These are phyloP conservation scores for Metschnikowia lunata DNA, from an alignment of 805 yeast species.

Conservation along the genomic window DNA sequence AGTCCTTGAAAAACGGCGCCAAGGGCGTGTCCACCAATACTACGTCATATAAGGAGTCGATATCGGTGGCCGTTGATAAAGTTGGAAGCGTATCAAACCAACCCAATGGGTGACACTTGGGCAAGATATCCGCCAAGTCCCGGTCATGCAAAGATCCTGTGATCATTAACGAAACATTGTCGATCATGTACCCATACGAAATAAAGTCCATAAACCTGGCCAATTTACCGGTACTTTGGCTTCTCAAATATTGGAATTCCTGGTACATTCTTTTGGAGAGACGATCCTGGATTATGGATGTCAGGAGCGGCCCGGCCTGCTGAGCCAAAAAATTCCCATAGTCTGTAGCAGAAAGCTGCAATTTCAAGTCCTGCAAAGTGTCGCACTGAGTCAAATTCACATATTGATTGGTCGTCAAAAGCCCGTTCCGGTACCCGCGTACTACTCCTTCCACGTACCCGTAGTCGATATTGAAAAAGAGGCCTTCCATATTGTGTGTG, in stretches of 20 bases:
- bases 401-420: constrained; percentile 75
- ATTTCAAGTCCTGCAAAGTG: constrained; percentile 84
- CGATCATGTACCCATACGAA: constrained; percentile 97
- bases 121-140: constrained; percentile 81
- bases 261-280: constrained; percentile 70
- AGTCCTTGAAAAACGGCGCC: constrained; percentile 92
- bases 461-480: constrained; percentile 80
- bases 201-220: constrained; percentile 85
- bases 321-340: constrained; percentile 87
- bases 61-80: constrained; percentile 87
- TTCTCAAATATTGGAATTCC: constrained; percentile 80
- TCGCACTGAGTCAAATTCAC: constrained; percentile 95
- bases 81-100: constrained; percentile 99
- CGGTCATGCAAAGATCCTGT: constrained; percentile 96
- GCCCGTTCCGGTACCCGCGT: constrained; percentile 87
- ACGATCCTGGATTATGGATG: constrained; percentile 78
- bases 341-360: constrained; percentile 93
- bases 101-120: constrained; percentile 93
- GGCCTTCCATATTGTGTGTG: constrained; percentile 72
- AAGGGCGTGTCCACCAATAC: constrained; percentile 95
- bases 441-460: constrained; percentile 95
- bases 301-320: constrained; percentile 76
- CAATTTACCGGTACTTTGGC: constrained; percentile 78
- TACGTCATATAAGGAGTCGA: constrained; percentile 86
- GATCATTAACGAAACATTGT: constrained; percentile 91